These are phyloP conservation scores for Pelomyxa schiedti DNA, from an alignment of 78 protist species.

Conservation along the genomic window DNA sequence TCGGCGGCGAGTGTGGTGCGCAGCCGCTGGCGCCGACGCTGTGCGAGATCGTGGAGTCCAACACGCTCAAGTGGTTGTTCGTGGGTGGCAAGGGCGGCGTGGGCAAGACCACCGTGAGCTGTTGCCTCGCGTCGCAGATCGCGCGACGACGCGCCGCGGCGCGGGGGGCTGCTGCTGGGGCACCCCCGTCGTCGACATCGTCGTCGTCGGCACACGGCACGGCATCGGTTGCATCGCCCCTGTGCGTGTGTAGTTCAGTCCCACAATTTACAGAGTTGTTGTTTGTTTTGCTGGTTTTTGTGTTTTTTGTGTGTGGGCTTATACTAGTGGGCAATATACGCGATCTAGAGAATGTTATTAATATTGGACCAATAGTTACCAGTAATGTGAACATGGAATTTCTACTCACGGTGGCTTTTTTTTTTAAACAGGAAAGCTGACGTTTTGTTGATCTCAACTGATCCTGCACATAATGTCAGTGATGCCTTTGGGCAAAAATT, in stretches of 20 bases:
- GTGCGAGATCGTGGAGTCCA: slow-evolving; percentile 13
- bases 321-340: background rate
- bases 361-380: background rate
- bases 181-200: no score
- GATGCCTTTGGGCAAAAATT: slow-evolving; percentile 91
- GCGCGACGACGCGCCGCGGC: no score
- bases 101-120: slow-evolving; percentile 73
- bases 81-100: slow-evolving; percentile 99
- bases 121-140: slow-evolving; percentile 53
- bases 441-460: slow-evolving; percentile 91
- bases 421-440: slow-evolving; percentile 36
- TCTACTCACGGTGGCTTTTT: slow-evolving; percentile 20
- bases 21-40: slow-evolving; percentile 36
- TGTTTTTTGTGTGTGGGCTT: no score
- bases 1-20: background rate
- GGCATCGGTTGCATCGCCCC: no score
- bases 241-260: background rate
- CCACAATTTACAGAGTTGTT: background rate
- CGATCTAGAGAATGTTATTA: background rate
- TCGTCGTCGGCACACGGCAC: no score
- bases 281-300: background rate
- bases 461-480: slow-evolving; percentile 94
- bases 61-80: slow-evolving; percentile 80
- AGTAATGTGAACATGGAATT: slow-evolving; percentile 5
- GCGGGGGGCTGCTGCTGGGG: no score